A percentile compares a stretch with the other conserved stretches of the same genome.
Evolutionary conservation across 805 yeast species (phyloP).

Genomic region (Ogataea paraovalis): DNA sequence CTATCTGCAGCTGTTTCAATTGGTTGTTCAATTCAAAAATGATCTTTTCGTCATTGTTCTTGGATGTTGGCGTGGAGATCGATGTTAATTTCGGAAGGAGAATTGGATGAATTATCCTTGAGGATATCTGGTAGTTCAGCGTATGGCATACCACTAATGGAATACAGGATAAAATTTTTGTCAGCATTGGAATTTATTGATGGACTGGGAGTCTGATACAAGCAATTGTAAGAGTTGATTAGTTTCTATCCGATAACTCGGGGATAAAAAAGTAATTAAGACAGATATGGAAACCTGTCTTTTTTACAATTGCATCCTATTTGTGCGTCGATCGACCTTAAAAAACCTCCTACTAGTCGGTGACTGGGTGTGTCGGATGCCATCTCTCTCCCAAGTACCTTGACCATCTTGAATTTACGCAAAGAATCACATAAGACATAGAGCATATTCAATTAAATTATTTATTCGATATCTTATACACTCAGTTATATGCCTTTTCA

Average conservation of each 20-base stretch:
- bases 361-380: no score
- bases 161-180: constrained; percentile 8
- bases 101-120: constrained; percentile 14
- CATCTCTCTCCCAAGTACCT: no score
- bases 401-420: no score
- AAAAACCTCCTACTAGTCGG: no score
- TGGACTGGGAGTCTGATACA: no score
- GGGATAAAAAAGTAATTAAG: no score
- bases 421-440: no score
- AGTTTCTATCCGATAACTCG: no score
- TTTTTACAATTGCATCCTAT: no score
- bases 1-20: constrained; percentile 4
- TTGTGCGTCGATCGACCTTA: no score
- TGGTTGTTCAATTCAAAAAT: constrained; percentile 8
- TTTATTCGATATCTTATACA: background rate
- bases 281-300: no score
- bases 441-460: background rate
- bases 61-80: background rate
- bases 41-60: background rate
- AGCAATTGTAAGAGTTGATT: no score
- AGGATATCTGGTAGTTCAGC: constrained; percentile 15
- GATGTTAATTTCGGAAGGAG: constrained; percentile 10
- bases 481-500: constrained; percentile 60
- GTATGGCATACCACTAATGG: constrained; percentile 12
- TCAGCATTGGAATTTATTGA: constrained; percentile 3